A percentile compares a stretch with the other conserved stretches of the same genome.
Conservation (phyloP, 23 red algal genomes). For the Agarophyton chilense region DNA sequence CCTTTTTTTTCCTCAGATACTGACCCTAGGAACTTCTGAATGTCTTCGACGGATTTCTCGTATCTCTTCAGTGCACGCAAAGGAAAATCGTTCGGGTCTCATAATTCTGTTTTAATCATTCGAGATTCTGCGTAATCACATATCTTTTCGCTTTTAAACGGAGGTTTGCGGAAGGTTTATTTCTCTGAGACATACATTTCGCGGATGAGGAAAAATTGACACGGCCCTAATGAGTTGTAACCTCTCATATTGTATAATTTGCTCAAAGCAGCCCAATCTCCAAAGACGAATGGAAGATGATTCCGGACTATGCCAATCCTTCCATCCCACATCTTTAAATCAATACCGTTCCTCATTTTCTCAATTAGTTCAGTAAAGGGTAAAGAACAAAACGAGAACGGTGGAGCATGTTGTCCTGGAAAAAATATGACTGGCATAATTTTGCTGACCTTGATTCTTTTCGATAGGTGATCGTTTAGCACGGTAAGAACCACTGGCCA, state of each 20-base stretch:
- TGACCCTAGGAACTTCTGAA: no score
- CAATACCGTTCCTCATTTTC: background rate
- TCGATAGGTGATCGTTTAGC: background rate
- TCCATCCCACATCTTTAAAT: background rate
- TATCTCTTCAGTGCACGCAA: no score
- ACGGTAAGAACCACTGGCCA: background rate
- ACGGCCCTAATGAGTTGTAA: background rate
- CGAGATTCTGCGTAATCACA: no score
- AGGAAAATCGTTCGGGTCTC: no score
- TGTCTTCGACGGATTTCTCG: no score
- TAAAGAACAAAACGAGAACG: background rate
- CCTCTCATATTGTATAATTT: no score
- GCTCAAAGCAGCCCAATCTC: background rate
- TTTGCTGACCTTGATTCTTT: background rate
- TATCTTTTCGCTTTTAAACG: background rate
- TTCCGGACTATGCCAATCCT: background rate
- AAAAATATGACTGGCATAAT: background rate
- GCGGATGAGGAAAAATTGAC: background rate
- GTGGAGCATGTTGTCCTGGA: background rate
- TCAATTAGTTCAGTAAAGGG: background rate
- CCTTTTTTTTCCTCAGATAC: no score
- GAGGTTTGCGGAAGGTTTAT: background rate
- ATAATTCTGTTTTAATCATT: no score
- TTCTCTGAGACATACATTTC: background rate
- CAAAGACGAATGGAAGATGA: background rate